Evolutionary conservation across 179 eudicot species (phyloP).

Genomic region (Monotropa hypopitys): DNA sequence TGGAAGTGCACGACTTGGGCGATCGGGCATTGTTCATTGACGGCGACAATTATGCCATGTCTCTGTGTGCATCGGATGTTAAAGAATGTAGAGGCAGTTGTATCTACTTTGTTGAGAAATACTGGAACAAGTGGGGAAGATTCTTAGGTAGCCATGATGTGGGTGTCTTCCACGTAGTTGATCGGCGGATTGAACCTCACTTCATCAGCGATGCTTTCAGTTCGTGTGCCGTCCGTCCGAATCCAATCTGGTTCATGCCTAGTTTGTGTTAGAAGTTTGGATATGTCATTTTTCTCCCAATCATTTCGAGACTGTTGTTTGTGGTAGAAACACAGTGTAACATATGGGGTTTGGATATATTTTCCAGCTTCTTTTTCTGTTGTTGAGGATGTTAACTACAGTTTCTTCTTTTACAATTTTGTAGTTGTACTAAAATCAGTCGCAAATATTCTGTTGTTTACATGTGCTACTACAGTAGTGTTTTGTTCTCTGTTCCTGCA

Average conservation of each 20-base stretch:
- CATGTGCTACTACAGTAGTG: neutral
- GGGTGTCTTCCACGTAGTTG: constrained; percentile 8
- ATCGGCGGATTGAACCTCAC: neutral
- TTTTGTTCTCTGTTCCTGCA: neutral
- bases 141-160: constrained; percentile 1
- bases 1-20: constrained; percentile 5
- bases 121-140: constrained; percentile 12
- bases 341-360: neutral
- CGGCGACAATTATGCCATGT: constrained; percentile 7
- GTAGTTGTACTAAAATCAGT: neutral
- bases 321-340: neutral
- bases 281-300: neutral
- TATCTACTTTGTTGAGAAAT: constrained; percentile 13
- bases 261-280: constrained; percentile 3
- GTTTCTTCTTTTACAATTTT: neutral
- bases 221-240: neutral
- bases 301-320: neutral
- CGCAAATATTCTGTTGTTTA: neutral
- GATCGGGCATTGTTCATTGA: constrained; percentile 10
- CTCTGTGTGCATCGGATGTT: constrained; percentile 5
- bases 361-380: neutral
- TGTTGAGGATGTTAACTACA: neutral
- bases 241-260: constrained; percentile 16
- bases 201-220: constrained; percentile 1
- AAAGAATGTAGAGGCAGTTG: constrained; percentile 7